phyloP scores from a whole-genome alignment of 78 protist genomes.

The Neovahlkampfia damariscottae region DNA sequence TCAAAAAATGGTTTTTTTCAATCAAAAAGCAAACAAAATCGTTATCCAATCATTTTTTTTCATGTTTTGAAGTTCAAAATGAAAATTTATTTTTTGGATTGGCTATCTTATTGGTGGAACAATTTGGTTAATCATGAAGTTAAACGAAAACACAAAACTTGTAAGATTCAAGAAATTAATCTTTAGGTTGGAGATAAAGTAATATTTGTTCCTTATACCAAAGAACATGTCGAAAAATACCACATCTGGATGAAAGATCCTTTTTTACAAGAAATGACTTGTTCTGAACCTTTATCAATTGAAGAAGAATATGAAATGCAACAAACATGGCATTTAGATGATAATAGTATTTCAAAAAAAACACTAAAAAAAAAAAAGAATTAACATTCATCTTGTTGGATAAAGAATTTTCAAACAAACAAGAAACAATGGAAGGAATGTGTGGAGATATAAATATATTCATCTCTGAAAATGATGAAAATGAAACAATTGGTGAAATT shows the following conservation, averaged over 20 bases:
- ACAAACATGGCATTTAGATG: constrained; percentile 42
- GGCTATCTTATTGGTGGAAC: too few relatives aligned
- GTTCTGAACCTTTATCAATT: constrained; percentile 57
- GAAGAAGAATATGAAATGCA: constrained; percentile 78
- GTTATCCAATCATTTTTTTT: too few relatives aligned
- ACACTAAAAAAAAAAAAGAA: not conserved
- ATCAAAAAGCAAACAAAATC: too few relatives aligned
- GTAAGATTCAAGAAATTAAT: not conserved
- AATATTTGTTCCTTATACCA: constrained; percentile 68
- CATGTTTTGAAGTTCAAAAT: too few relatives aligned
- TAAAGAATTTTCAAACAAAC: not conserved
- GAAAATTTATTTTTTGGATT: too few relatives aligned
- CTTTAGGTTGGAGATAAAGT: constrained; percentile 18
- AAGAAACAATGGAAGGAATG: constrained; percentile 24
- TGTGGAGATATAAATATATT: constrained; percentile 78
- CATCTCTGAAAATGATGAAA: constrained; percentile 35
- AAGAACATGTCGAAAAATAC: constrained; percentile 58
- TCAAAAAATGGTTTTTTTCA: too few relatives aligned
- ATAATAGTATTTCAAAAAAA: not conserved
- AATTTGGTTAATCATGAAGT: too few relatives aligned
- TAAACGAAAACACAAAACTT: not conserved
- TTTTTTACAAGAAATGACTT: constrained; percentile 45
- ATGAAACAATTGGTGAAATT: constrained; percentile 38
- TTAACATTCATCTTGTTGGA: constrained; percentile 9
- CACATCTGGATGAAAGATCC: constrained; percentile 72